These are phyloP conservation scores for Cudoniella acicularis DNA, from an alignment of 495 filamentous ascomycete species.

Conservation along the genomic window DNA sequence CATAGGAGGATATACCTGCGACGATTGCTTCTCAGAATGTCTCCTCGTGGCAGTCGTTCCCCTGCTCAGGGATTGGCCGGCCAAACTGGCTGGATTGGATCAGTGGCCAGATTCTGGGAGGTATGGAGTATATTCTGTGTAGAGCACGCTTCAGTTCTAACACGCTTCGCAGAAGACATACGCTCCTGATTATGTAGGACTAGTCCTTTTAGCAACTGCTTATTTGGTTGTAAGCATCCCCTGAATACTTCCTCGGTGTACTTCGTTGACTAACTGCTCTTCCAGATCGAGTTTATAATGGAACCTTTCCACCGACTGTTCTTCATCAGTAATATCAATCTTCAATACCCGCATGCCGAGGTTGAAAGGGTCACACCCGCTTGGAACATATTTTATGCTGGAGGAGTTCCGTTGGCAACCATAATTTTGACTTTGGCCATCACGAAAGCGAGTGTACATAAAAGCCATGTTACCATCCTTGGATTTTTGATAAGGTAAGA, in stretches of 20 bases:
- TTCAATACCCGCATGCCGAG: constrained; percentile 82
- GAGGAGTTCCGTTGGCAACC: constrained; percentile 61
- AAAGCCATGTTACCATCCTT: constrained; percentile 80
- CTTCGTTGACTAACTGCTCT: constrained; percentile 3
- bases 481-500: constrained; percentile 63
- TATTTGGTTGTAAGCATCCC: constrained; percentile 58
- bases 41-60: constrained; percentile 14
- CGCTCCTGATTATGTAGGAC: constrained; percentile 80
- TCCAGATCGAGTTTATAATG: constrained; percentile 63
- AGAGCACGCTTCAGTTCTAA: neutral
- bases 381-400: constrained; percentile 70
- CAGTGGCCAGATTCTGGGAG: constrained; percentile 48
- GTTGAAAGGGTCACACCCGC: constrained; percentile 79
- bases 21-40: constrained; percentile 8
- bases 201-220: constrained; percentile 60
- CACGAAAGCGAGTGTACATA: constrained; percentile 62
- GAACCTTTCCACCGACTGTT: constrained; percentile 89
- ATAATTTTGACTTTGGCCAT: constrained; percentile 63
- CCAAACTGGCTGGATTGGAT: constrained; percentile 29
- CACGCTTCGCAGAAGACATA: constrained; percentile 60
- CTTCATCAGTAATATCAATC: constrained; percentile 73
- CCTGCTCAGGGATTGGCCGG: constrained; percentile 8
- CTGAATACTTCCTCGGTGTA: neutral
- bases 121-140: constrained; percentile 1
- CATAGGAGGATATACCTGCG: neutral